Evolutionary conservation across 495 filamentous ascomycete species (phyloP).

Genomic region (Parmelia sp.): DNA sequence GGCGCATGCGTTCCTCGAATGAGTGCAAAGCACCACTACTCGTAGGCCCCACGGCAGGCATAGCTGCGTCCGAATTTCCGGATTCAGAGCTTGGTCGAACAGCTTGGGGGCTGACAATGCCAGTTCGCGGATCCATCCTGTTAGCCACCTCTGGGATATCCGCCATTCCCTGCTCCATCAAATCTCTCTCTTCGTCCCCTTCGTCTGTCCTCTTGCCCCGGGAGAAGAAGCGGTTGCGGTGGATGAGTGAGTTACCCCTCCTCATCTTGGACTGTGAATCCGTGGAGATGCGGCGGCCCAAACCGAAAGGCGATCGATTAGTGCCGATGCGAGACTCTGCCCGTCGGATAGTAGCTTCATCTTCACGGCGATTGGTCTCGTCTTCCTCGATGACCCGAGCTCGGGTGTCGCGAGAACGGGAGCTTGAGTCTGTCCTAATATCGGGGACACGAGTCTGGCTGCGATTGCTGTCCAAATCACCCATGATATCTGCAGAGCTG

Average conservation of each 20-base stretch:
- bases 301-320: slow-evolving; percentile 15
- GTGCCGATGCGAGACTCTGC: slow-evolving; percentile 24
- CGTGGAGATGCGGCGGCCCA: slow-evolving; percentile 19
- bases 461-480: slow-evolving; percentile 61
- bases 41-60: neutral
- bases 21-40: slow-evolving; percentile 7
- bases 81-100: slow-evolving; percentile 26
- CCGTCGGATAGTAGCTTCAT: slow-evolving; percentile 13
- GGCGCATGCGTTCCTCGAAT: slow-evolving; percentile 12
- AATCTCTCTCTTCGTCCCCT: slow-evolving; percentile 29
- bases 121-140: slow-evolving; percentile 32
- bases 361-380: slow-evolving; percentile 27
- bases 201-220: slow-evolving; percentile 20
- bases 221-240: slow-evolving; percentile 37
- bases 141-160: slow-evolving; percentile 32
- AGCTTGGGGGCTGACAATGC: slow-evolving; percentile 31
- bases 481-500: slow-evolving; percentile 54
- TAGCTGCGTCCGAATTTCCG: slow-evolving; percentile 3
- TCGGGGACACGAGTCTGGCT: slow-evolving; percentile 33
- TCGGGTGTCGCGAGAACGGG: slow-evolving; percentile 38
- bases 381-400: slow-evolving; percentile 41
- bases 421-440: slow-evolving; percentile 33
- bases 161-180: slow-evolving; percentile 36
- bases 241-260: slow-evolving; percentile 20
- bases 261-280: slow-evolving; percentile 14